Conservation (phyloP, 345 rosid genomes). For the Crucihimalaya himalaica region DNA sequence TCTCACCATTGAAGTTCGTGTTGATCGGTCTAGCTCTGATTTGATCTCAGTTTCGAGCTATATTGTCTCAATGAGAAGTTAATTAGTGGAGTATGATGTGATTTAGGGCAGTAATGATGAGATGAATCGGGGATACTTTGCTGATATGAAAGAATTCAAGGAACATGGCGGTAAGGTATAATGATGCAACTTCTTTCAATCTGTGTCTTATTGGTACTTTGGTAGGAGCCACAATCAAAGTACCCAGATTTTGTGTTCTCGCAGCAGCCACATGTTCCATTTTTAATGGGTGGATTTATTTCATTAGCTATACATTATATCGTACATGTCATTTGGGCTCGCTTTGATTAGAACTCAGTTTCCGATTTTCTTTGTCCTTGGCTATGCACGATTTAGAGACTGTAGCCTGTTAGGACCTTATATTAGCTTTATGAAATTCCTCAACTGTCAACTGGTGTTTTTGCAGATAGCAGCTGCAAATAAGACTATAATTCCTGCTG, state of each 20-base stretch:
- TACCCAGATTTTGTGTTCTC: background rate
- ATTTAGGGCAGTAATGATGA: conserved; percentile 94
- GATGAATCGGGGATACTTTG: conserved; percentile 90
- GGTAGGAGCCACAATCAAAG: background rate
- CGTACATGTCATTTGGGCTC: too few relatives aligned
- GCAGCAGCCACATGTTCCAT: background rate
- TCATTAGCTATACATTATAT: conserved; percentile 8
- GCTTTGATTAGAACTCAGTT: too few relatives aligned
- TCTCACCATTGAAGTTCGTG: background rate
- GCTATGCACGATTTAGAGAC: background rate
- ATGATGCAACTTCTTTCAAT: background rate
- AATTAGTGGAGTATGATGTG: conserved; percentile 36
- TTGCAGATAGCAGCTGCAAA: conserved; percentile 75
- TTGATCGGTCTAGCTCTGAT: too few relatives aligned
- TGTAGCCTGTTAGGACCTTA: background rate
- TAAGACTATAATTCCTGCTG: conserved; percentile 64
- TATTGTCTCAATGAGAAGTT: conserved; percentile 18
- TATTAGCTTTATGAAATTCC: conserved; percentile 3
- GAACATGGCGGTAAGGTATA: conserved; percentile 95
- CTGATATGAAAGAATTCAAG: conserved; percentile 67
- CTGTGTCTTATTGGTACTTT: background rate
- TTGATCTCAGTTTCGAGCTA: background rate
- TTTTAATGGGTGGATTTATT: background rate
- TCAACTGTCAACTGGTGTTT: background rate
- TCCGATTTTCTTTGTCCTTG: background rate